Percentiles rank a stretch among this genome's conserved stretches.
These are phyloP conservation scores for Cymodocea nodosa DNA, from an alignment of 116 monocot genomes.

Conservation along the genomic window DNA sequence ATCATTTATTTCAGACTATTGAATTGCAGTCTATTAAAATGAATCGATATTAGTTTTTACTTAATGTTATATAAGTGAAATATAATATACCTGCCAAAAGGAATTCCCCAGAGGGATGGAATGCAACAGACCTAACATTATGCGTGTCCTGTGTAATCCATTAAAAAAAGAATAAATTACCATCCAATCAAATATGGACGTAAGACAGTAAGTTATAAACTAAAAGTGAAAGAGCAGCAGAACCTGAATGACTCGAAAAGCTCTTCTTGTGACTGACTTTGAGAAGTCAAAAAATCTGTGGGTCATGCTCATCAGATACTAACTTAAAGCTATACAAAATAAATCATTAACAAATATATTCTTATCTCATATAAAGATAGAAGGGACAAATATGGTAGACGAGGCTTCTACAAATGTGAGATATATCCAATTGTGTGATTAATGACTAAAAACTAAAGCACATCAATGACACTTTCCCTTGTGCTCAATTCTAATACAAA, in stretches of 20 bases:
- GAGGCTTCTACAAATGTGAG: no score
- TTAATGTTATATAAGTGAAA: not conserved
- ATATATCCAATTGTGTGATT: no score
- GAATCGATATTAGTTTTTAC: no score
- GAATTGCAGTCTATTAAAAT: no score
- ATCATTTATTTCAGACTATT: no score
- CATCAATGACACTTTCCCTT: no score
- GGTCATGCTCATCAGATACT: not conserved
- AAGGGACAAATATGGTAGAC: not conserved
- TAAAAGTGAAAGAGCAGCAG: constrained; percentile 4
- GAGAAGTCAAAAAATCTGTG: constrained; percentile 89
- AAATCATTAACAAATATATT: no score
- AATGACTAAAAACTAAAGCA: no score
- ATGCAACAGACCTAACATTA: constrained; percentile 91
- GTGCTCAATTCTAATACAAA: no score
- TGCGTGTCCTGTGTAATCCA: constrained; percentile 31
- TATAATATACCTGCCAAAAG: constrained; percentile 62
- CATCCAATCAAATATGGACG: not conserved
- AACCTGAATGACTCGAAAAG: constrained; percentile 95
- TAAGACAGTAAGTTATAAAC: not conserved
- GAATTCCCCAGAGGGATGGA: constrained; percentile 94
- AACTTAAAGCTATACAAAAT: not conserved
- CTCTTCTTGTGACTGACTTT: constrained; percentile 75
- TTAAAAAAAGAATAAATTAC: not conserved
- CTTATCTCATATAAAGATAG: no score